Conservation (phyloP, 495 filamentous ascomycete species). For the Neurospora sp. region DNA sequence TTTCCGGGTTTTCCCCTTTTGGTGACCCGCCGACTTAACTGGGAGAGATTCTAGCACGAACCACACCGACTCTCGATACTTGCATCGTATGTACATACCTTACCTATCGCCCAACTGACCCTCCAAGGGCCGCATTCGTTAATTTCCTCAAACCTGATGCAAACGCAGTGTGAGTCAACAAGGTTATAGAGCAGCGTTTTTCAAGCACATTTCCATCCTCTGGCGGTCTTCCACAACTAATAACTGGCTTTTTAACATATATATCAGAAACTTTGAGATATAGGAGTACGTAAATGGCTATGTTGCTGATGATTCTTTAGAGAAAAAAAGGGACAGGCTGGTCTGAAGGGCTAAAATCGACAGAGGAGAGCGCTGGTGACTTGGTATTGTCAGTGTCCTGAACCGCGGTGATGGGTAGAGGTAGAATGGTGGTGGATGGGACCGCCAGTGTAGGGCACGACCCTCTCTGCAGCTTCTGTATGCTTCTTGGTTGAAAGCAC, state of each 20-base stretch:
- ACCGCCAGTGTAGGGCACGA: fast-evolving
- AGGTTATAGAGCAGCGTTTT: neutral
- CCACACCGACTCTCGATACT: too few species aligned
- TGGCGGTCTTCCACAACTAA: neutral
- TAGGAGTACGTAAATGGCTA: neutral
- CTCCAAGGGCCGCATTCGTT: neutral
- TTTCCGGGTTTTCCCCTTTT: neutral
- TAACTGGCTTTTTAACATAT: neutral
- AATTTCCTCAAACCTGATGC: neutral
- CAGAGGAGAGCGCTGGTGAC: neutral
- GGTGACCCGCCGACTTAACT: too few species aligned
- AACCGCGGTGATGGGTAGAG: neutral
- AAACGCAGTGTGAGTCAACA: neutral
- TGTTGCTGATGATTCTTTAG: neutral
- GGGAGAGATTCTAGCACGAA: neutral
- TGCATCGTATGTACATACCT: neutral
- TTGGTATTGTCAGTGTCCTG: neutral
- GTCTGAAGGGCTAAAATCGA: neutral
- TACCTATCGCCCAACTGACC: too few species aligned
- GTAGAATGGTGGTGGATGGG: neutral
- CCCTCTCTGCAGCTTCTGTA: neutral
- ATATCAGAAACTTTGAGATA: neutral
- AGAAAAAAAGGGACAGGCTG: neutral
- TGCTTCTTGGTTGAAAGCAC: neutral
- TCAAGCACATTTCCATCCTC: neutral